A percentile compares a stretch with the other conserved stretches of the same genome.
These are phyloP conservation scores for Calonectria leucothoes DNA, from an alignment of 2,329 filamentous ascomycete genomes.

Conservation along the genomic window DNA sequence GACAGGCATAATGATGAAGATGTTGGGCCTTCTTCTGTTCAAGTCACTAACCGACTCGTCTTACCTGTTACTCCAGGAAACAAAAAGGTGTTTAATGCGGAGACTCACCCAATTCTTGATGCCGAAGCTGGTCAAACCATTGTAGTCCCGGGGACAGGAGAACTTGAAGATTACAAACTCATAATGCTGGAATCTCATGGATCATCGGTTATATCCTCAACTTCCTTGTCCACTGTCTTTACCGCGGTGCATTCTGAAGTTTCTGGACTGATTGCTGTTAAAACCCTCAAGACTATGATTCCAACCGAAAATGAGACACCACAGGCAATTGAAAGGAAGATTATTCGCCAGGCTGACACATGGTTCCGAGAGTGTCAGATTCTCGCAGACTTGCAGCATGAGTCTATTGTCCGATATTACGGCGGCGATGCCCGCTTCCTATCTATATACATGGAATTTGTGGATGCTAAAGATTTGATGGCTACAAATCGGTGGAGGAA, in stretches of 20 bases:
- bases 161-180: constrained; percentile 62
- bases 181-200: constrained; percentile 47
- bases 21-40: neutral
- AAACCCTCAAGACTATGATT: constrained; percentile 67
- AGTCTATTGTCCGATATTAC: constrained; percentile 68
- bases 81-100: neutral
- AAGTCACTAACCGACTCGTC: neutral
- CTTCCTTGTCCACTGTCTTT: constrained; percentile 65
- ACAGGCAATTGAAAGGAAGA: constrained; percentile 62
- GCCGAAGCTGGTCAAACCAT: constrained; percentile 60
- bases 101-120: neutral
- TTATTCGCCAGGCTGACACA: constrained; percentile 69
- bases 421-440: constrained; percentile 69
- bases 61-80: no score
- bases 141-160: constrained; percentile 57
- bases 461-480: constrained; percentile 66
- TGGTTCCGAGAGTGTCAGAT: constrained; percentile 69
- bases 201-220: constrained; percentile 67
- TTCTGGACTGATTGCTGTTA: constrained; percentile 68
- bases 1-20: neutral
- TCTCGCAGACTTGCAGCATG: constrained; percentile 65
- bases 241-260: constrained; percentile 64
- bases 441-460: constrained; percentile 71
- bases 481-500: constrained; percentile 62
- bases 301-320: constrained; percentile 55